Percentiles rank a stretch among this genome's conserved stretches.
Conservation (phyloP, 495 filamentous ascomycete species). For the Hyaloscypha variabilis region DNA sequence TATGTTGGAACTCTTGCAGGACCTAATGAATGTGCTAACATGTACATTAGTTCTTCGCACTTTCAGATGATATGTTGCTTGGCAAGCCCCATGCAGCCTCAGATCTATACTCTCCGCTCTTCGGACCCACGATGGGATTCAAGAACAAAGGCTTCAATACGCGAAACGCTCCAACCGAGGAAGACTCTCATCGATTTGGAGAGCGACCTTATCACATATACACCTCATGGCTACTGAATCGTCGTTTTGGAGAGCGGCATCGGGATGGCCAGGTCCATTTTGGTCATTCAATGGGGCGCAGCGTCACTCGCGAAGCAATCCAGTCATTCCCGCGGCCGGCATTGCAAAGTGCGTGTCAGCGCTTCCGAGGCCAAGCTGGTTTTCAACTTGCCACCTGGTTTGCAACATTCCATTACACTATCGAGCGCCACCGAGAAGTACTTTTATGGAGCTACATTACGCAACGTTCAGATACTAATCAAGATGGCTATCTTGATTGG, state of each 20-base stretch:
- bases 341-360: constrained; percentile 40
- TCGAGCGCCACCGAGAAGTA: constrained; percentile 45
- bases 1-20: background rate
- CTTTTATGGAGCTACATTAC: constrained; percentile 47
- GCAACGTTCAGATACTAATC: constrained; percentile 35
- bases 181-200: constrained; percentile 34
- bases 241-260: constrained; percentile 44
- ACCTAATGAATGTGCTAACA: background rate
- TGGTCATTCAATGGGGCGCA: constrained; percentile 42
- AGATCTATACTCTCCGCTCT: constrained; percentile 46
- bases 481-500: background rate
- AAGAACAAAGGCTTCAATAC: constrained; percentile 45
- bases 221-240: constrained; percentile 47
- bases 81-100: constrained; percentile 43
- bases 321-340: constrained; percentile 43
- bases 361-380: constrained; percentile 43
- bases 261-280: constrained; percentile 48
- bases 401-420: constrained; percentile 45
- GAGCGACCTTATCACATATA: constrained; percentile 49
- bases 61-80: constrained; percentile 48
- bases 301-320: constrained; percentile 42
- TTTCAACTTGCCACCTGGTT: constrained; percentile 48
- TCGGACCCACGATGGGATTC: constrained; percentile 45
- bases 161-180: constrained; percentile 35
- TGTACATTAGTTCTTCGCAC: constrained; percentile 36